phyloP scores from a whole-genome alignment of 2,329 filamentous ascomycete species.

The Fusarium miscanthi region DNA sequence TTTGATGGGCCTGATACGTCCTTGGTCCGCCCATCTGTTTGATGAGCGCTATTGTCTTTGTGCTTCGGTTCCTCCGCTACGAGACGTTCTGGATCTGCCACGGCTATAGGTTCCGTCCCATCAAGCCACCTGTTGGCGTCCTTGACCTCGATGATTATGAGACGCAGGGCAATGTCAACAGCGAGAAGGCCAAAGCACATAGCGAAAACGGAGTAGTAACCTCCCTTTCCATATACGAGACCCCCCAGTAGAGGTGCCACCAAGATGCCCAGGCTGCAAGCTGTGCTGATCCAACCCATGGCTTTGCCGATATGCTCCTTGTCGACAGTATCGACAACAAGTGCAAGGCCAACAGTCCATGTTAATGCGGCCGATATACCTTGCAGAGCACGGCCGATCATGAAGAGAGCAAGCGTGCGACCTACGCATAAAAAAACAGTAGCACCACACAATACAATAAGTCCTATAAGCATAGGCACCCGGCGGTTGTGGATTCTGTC shows the following conservation, averaged over 20 bases:
- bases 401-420: conserved; percentile 47
- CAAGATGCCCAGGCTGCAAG: conserved; percentile 49
- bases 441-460: conserved; percentile 46
- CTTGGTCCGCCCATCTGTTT: conserved; percentile 2
- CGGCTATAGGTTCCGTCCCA: neutral
- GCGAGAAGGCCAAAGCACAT: conserved; percentile 52
- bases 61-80: neutral
- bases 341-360: conserved; percentile 52
- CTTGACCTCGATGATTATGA: conserved; percentile 50
- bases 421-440: conserved; percentile 49
- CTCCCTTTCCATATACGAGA: conserved; percentile 48
- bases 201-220: conserved; percentile 51
- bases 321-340: conserved; percentile 51
- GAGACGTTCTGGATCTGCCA: conserved; percentile 1
- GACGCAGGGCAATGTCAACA: conserved; percentile 48
- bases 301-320: conserved; percentile 47
- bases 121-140: conserved; percentile 47
- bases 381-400: conserved; percentile 49
- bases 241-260: conserved; percentile 50
- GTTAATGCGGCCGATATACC: conserved; percentile 50
- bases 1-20: neutral
- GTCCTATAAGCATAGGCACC: conserved; percentile 49
- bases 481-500: conserved; percentile 50
- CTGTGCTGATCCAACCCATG: conserved; percentile 50
- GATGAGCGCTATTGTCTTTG: neutral